Base-by-base conservation (phyloP, 2,329 filamentous ascomycete genomes). In the Elsinoe perseae region DNA sequence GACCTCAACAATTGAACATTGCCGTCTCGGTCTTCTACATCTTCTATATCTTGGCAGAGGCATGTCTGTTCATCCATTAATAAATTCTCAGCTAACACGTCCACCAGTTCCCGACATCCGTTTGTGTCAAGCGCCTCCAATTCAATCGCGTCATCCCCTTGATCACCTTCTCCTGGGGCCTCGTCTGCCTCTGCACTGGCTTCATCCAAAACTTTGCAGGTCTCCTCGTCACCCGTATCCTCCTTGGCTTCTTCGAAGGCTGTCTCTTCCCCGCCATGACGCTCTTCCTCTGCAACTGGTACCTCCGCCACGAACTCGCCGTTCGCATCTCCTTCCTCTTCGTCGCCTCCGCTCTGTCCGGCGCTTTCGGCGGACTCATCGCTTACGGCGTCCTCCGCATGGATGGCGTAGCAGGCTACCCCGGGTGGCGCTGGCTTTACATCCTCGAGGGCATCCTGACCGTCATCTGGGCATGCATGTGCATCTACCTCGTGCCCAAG, bases 191-290 rank as follows among this genome's bases (percentile, higher is more conserved):
- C 6, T 67, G 61, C 18, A 75, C 74, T 69, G 73, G 73, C 18
- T 62, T 79, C 0, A 73, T 78, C 3, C 70, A 70, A 2, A 75
- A 72, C 40, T 77, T 72, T 50, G 65, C 66, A 8, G 75, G 76
- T 2, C 66, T 79, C 4, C 70, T 78, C 62, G 73, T 73, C 6
- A 72, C 75, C 50, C 74, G 77, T 16, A 75, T 70, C 1, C 46
- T 70, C 4, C 57, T 71, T 0, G 69, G 69, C 3, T 56, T 70
- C 9, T 70, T 70, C 20, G 69, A 71, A 32, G 52, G 32, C 38
- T 43, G 57, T 50, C 34, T 58, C 8, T 58, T 56, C 40, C 56
- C 56, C 18, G 59, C 59, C 8, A 48, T 58, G 44, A 52, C 54
- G 16, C 48, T 56, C 5, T 46, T 52, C 10, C 30, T 59, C 27